Evolutionary conservation across 371 early-diverging fungal genomes (phyloP), one percentile per base, ranked within the genome.

Genomic region (Apophysomyces sp.): DNA sequence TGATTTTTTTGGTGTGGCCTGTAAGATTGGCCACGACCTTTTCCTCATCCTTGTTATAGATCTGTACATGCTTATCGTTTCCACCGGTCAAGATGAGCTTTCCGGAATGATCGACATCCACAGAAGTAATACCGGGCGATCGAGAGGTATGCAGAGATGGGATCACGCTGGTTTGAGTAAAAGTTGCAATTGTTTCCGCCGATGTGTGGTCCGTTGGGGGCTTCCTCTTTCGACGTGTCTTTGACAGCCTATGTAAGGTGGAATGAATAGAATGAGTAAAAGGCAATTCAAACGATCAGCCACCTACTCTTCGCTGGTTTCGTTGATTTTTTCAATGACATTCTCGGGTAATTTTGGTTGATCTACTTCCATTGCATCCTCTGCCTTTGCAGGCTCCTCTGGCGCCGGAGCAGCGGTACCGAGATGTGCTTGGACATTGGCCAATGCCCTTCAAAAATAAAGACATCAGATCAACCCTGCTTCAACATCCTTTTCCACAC

Each of bases 201-300:
- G 91, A 74, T 4, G 86, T 81, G 37, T 89, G 79, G 4, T 76
- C 84, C 9, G 84, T 76, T 26, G 92, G 90, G 39, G 84, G 73
- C 78, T 94, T 94, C 74, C 94, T 87, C 85, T 93, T 92, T 60
- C 86, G 84, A 52, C 96, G 91, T 0, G 69, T 67, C 66, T 86
- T 82, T 54, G 87, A 86, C 57, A 94, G 76, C 9, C 76, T 67
- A 36, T n/a, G 24, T 56, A 71, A 59, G 37, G 11, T 13, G 3
- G 2, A 5, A 37, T 11, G 37, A 13, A 2, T 13, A 37, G 3
- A 37, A 37, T 7, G 34, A 34, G 5, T 34, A 34, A 34, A 34
- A n/a, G n/a, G n/a, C n/a, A n/a, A n/a, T n/a, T n/a, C n/a, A 34
- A 34, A 34, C 5, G 34, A 37, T 13, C 2, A 37, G 3, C n/a